A percentile compares a stretch with the other conserved stretches of the same genome.
phyloP scores from a whole-genome alignment of 176 grass and related monocot genomes.

The Bromus sterilis region DNA sequence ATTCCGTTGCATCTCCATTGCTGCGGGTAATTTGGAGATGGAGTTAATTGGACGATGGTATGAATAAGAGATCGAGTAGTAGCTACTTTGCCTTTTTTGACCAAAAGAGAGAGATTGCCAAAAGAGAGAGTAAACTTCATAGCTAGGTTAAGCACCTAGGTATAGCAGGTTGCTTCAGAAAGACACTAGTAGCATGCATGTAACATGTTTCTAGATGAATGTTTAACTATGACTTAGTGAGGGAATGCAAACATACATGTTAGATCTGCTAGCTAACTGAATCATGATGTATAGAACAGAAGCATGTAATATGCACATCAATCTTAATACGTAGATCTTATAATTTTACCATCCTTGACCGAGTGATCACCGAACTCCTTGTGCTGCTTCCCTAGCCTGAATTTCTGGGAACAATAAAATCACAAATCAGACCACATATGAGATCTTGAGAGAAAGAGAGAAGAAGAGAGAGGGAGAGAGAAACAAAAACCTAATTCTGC shows the following conservation, averaged over 20 bases:
- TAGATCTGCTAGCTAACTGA: neutral
- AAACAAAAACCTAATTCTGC: conserved; percentile 11
- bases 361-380: conserved; percentile 87
- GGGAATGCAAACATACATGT: neutral
- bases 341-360: conserved; percentile 57
- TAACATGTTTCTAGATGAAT: neutral
- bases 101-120: neutral
- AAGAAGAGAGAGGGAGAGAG: neutral
- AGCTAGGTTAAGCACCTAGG: neutral
- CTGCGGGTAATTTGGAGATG: conserved; percentile 28
- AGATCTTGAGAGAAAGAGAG: neutral
- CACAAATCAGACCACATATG: neutral
- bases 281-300: neutral
- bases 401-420: conserved; percentile 50
- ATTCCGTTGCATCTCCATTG: conserved; percentile 67
- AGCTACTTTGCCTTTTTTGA: neutral
- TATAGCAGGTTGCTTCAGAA: neutral
- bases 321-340: neutral
- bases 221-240: neutral
- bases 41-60: neutral
- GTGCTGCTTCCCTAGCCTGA: conserved; percentile 93
- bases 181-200: neutral
- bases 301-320: neutral
- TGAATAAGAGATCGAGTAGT: neutral
- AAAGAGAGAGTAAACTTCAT: neutral